phyloP scores from a whole-genome alignment of 495 filamentous ascomycete species.

The Echria macrotheca region DNA sequence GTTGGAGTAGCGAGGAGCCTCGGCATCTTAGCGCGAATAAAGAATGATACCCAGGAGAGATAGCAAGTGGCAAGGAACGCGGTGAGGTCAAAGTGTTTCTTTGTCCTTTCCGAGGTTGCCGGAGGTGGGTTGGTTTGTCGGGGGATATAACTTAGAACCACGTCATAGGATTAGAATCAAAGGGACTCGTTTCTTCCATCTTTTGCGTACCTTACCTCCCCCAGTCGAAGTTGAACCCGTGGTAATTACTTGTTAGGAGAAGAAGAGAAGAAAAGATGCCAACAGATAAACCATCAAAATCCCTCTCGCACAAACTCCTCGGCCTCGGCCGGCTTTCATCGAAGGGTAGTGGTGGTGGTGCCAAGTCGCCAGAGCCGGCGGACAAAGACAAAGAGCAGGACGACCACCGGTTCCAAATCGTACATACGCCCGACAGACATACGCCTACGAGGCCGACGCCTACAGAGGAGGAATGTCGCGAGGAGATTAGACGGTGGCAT shows the following conservation, averaged over 20 bases:
- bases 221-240: too few relatives aligned
- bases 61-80: background rate
- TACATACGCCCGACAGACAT: slow-evolving; percentile 30
- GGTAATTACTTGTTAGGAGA: too few relatives aligned
- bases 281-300: slow-evolving; percentile 1
- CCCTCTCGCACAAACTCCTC: slow-evolving; percentile 19
- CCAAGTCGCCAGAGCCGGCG: background rate
- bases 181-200: too few relatives aligned
- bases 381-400: slow-evolving; percentile 9
- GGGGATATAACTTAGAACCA: too few relatives aligned
- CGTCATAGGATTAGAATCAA: too few relatives aligned
- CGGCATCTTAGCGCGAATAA: background rate
- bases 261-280: too few relatives aligned
- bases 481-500: slow-evolving; percentile 23
- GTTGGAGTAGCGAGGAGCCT: background rate
- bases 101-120: too few relatives aligned
- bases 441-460: slow-evolving; percentile 16
- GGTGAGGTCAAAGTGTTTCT: background rate
- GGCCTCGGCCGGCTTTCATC: slow-evolving; percentile 11
- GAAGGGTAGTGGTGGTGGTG: background rate
- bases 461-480: slow-evolving; percentile 23
- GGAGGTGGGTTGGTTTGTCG: too few relatives aligned
- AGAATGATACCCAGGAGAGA: slow-evolving; percentile 4
- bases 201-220: too few relatives aligned
- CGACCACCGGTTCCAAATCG: slow-evolving; percentile 13